phyloP scores from a whole-genome alignment of 2,329 filamentous ascomycete species.

The Colletotrichum lindemuthianum region DNA sequence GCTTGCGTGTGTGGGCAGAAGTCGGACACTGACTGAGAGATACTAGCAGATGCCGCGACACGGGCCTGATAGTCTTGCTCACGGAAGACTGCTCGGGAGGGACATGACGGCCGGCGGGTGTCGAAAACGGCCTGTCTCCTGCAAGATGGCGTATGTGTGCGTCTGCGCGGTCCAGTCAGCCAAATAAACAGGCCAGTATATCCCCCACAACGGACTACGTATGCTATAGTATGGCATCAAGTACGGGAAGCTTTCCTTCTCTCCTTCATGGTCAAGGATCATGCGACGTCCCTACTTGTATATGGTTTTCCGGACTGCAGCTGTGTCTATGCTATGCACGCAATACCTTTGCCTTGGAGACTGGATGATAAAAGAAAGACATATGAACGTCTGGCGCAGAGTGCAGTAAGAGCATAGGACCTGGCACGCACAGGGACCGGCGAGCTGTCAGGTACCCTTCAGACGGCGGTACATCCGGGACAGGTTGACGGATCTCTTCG shows the following conservation, averaged over 20 bases:
- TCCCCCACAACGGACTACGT: neutral
- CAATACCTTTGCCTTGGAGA: too few species aligned
- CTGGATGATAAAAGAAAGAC: too few species aligned
- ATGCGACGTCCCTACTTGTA: too few species aligned
- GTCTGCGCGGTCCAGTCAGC: conserved; percentile 9
- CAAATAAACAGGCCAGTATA: conserved; percentile 4
- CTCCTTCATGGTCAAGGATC: too few species aligned
- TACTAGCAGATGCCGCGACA: conserved; percentile 7
- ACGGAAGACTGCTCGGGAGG: neutral
- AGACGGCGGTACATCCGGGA: conserved; percentile 33
- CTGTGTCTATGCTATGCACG: too few species aligned
- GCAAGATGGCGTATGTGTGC: conserved; percentile 32
- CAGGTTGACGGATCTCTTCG: conserved; percentile 16
- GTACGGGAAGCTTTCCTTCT: conserved; percentile 20
- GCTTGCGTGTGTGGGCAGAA: neutral
- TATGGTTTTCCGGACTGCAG: too few species aligned
- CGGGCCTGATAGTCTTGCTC: conserved; percentile 13
- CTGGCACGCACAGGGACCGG: conserved; percentile 23
- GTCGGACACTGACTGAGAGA: neutral
- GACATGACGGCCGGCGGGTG: conserved; percentile 12
- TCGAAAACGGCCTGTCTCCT: conserved; percentile 24
- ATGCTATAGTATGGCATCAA: too few species aligned
- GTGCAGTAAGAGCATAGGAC: conserved; percentile 15
- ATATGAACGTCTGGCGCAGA: conserved; percentile 21
- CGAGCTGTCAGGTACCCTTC: conserved; percentile 27